Evolutionary conservation across 140 eudicot species (phyloP).

Genomic region (Stevia rebaudiana): DNA sequence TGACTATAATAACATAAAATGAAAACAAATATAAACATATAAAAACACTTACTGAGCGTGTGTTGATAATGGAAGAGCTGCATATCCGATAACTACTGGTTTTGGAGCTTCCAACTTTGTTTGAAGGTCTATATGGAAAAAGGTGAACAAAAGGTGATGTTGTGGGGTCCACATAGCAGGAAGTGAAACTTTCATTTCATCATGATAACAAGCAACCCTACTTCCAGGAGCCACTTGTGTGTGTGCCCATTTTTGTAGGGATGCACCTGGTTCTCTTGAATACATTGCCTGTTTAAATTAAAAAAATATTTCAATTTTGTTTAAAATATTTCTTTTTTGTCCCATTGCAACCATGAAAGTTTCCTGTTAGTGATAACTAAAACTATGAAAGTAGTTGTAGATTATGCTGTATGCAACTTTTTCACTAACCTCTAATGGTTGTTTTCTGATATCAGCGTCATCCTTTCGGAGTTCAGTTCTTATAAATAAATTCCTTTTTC

Average conservation of each 20-base stretch:
- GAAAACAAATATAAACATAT: background rate
- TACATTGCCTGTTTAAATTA: slow-evolving; percentile 64
- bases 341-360: too few species aligned
- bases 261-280: slow-evolving; percentile 81
- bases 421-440: slow-evolving; percentile 70
- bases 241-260: slow-evolving; percentile 72
- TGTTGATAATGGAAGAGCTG: slow-evolving; percentile 83
- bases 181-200: slow-evolving; percentile 90
- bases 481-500: slow-evolving; percentile 91
- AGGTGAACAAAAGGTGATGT: slow-evolving; percentile 93
- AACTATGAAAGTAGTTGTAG: background rate
- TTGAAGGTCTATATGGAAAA: slow-evolving; percentile 91
- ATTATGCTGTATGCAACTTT: slow-evolving; percentile 8
- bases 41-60: slow-evolving; percentile 69
- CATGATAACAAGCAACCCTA: slow-evolving; percentile 90
- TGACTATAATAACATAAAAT: slow-evolving; percentile 16
- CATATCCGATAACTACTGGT: slow-evolving; percentile 93
- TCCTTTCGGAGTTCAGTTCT: slow-evolving; percentile 90
- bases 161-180: slow-evolving; percentile 88
- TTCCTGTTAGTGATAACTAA: too few species aligned
- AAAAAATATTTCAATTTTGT: slow-evolving; percentile 7
- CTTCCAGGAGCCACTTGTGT: slow-evolving; percentile 97
- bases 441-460: slow-evolving; percentile 71
- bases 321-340: too few species aligned
- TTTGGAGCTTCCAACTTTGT: slow-evolving; percentile 98